These are phyloP conservation scores for Lasiosphaeria ovina DNA, from an alignment of 495 filamentous ascomycete species.

Conservation along the genomic window DNA sequence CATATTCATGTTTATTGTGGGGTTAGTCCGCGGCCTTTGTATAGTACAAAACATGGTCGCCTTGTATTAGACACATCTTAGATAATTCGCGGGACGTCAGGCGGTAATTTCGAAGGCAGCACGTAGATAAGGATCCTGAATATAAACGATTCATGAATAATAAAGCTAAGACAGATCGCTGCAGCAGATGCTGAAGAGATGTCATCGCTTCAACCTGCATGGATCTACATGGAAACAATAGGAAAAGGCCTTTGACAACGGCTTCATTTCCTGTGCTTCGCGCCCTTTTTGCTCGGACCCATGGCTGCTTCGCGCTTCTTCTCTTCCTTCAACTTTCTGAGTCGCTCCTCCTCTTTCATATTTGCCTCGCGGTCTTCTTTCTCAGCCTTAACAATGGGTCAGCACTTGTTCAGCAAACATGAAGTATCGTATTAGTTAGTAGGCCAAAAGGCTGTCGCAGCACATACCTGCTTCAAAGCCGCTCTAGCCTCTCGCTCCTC, in stretches of 20 bases:
- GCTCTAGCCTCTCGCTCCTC: constrained; percentile 86
- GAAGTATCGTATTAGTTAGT: too few relatives aligned
- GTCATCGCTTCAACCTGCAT: background rate
- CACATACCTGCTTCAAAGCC: constrained; percentile 51
- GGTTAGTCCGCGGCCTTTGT: too few relatives aligned
- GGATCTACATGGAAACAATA: constrained; percentile 4
- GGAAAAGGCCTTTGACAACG: constrained; percentile 6
- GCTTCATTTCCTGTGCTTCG: constrained; percentile 37
- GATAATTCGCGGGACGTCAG: too few relatives aligned
- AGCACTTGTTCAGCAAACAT: background rate
- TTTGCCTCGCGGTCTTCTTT: constrained; percentile 68
- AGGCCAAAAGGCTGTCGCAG: background rate
- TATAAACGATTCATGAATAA: background rate
- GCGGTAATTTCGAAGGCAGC: too few relatives aligned
- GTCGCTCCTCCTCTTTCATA: constrained; percentile 47
- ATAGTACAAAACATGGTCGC: too few relatives aligned
- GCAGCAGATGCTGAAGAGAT: constrained; percentile 3
- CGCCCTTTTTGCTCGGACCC: constrained; percentile 34
- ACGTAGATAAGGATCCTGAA: background rate
- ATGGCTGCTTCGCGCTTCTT: constrained; percentile 64
- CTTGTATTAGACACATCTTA: too few relatives aligned
- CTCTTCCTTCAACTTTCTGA: constrained; percentile 52
- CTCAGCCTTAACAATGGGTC: constrained; percentile 49
- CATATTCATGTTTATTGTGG: too few relatives aligned
- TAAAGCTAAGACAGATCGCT: constrained; percentile 15